Conservation (phyloP, 176 grass and related monocot species). For the Olyra latifolia region DNA sequence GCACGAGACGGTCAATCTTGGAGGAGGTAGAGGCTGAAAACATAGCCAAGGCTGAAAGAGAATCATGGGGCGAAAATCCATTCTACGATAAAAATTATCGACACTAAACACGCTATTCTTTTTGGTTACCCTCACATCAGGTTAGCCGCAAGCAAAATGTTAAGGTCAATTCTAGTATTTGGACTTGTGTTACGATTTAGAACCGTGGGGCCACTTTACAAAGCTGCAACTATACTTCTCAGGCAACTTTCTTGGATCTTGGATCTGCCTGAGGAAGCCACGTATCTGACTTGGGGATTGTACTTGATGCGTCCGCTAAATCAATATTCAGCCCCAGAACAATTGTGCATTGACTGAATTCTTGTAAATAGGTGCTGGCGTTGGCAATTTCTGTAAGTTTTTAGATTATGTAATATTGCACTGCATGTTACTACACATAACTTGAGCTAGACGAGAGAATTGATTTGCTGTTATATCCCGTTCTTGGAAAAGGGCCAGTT, state of each 20-base stretch:
- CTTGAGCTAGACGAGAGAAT: background rate
- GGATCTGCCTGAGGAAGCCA: background rate
- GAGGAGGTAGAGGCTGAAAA: slow-evolving; percentile 72
- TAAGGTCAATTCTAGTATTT: background rate
- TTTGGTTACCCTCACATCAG: background rate
- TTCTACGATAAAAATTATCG: slow-evolving; percentile 63
- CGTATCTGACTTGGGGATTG: slow-evolving; percentile 12
- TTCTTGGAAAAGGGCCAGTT: background rate
- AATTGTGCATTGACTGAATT: slow-evolving; percentile 2
- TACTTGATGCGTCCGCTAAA: slow-evolving; percentile 1
- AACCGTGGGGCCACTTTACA: background rate
- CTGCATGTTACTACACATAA: background rate
- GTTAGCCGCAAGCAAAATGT: background rate
- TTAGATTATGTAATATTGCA: slow-evolving; percentile 21
- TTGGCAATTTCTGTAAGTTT: background rate
- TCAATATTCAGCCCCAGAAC: background rate
- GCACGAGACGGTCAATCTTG: slow-evolving; percentile 50
- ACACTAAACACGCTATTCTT: slow-evolving; percentile 24
- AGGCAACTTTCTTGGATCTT: slow-evolving; percentile 13
- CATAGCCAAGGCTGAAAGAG: slow-evolving; percentile 57
- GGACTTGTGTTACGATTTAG: background rate
- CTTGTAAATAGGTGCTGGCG: slow-evolving; percentile 31
- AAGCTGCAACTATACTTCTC: background rate
- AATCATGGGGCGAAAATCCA: slow-evolving; percentile 67
- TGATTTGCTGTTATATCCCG: background rate